These are phyloP conservation scores for Pseudisothecium myosuroides DNA, from an alignment of 225 moss, liverwort and hornwort species.

Conservation along the genomic window DNA sequence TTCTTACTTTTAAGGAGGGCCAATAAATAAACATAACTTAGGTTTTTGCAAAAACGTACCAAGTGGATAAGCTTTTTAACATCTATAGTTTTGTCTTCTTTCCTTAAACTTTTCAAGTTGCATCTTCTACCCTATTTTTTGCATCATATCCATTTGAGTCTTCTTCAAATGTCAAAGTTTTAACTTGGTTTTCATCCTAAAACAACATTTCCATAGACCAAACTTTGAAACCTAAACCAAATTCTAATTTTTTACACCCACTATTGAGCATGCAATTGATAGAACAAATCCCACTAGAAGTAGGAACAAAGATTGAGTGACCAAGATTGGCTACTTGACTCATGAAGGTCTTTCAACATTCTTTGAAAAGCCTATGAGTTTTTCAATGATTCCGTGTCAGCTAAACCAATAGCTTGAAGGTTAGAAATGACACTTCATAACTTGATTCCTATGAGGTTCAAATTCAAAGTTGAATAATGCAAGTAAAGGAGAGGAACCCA, in stretches of 20 bases:
- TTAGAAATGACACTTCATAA: neutral
- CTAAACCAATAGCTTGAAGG: neutral
- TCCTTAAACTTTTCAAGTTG: fast-evolving
- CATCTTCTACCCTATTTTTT: neutral
- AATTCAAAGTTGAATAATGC: neutral
- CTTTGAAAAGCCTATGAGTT: neutral
- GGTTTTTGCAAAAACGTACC: neutral
- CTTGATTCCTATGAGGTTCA: neutral
- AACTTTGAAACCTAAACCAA: neutral
- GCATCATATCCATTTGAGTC: neutral
- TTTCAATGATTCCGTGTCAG: neutral
- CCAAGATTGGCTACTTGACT: neutral
- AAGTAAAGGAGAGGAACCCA: too few relatives aligned
- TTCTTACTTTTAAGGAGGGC: neutral
- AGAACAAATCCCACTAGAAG: neutral
- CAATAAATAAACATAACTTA: neutral
- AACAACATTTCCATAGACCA: neutral
- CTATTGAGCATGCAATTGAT: neutral
- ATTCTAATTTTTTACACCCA: neutral
- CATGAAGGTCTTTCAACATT: neutral
- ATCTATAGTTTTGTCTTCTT: neutral
- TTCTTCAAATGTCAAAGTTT: neutral
- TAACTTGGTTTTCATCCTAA: too few relatives aligned
- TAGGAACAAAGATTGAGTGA: too few relatives aligned
- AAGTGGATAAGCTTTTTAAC: neutral